Percentiles rank a stretch among this genome's conserved stretches.
Conservation (phyloP, 331 rosid genomes). For the Malus hybrid region DNA sequence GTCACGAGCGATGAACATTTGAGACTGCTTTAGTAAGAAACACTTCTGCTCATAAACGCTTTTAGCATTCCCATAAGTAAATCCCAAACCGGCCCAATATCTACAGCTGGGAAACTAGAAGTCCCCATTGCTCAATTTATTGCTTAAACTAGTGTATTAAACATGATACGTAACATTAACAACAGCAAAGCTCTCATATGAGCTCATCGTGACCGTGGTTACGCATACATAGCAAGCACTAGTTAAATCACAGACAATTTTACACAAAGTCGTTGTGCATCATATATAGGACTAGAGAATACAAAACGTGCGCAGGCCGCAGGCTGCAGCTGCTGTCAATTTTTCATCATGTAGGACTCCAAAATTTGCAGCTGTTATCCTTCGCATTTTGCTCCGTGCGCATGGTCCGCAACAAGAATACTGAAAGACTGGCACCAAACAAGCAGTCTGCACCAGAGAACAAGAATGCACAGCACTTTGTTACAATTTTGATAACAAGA, state of each 20-base stretch:
- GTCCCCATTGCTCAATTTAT: no score
- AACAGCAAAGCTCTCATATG: not conserved
- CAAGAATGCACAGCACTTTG: not conserved
- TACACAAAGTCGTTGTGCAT: not conserved
- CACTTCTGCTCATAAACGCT: no score
- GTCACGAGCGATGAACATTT: no score
- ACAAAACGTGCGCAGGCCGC: not conserved
- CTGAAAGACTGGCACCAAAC: not conserved
- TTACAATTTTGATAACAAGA: not conserved
- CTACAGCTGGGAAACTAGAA: no score
- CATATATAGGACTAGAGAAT: not conserved
- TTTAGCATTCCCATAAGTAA: no score
- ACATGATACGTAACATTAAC: not conserved
- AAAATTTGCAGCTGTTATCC: not conserved
- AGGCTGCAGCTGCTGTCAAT: not conserved
- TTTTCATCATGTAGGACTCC: not conserved
- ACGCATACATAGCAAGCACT: not conserved
- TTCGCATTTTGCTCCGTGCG: constrained; percentile 5
- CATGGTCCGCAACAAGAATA: not conserved
- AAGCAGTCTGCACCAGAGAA: constrained; percentile 12
- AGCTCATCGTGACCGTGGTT: not conserved
- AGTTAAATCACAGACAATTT: not conserved
- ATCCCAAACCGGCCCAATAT: no score
- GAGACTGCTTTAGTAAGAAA: no score
- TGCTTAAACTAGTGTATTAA: not conserved